phyloP scores from a whole-genome alignment of 371 early-diverging fungal genomes.

The Nematocida ausubeli region DNA sequence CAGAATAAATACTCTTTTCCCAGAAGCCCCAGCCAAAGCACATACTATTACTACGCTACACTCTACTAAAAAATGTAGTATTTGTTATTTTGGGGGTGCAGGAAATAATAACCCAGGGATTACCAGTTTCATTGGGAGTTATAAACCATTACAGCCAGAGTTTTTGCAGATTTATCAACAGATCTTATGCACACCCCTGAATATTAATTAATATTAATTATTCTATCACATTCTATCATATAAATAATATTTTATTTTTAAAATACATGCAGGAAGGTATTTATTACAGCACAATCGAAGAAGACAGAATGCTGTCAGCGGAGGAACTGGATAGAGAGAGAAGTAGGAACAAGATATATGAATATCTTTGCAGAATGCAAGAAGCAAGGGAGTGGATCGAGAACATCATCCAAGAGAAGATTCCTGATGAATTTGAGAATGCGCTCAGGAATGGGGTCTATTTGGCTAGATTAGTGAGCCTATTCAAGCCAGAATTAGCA shows the following conservation, averaged over 20 bases:
- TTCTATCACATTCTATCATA: too few relatives aligned
- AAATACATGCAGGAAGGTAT: conserved; percentile 47
- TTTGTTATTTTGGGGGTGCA: too few relatives aligned
- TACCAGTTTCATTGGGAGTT: too few relatives aligned
- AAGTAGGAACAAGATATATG: conserved; percentile 83
- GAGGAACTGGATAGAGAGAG: conserved; percentile 83
- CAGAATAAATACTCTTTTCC: too few relatives aligned
- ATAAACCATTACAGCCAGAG: too few relatives aligned
- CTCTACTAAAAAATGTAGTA: too few relatives aligned
- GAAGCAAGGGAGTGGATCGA: conserved; percentile 88
- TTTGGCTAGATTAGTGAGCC: conserved; percentile 80
- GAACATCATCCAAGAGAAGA: conserved; percentile 74
- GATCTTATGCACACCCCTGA: too few relatives aligned
- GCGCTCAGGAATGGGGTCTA: conserved; percentile 84
- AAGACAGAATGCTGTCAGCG: conserved; percentile 50
- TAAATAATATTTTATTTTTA: conserved; percentile 24
- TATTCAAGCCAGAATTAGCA: conserved; percentile 77
- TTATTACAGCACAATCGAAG: conserved; percentile 55
- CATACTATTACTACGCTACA: too few relatives aligned
- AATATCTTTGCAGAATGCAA: conserved; percentile 93
- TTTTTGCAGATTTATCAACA: too few relatives aligned
- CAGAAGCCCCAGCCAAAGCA: too few relatives aligned
- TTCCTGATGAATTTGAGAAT: conserved; percentile 71
- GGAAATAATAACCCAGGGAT: too few relatives aligned
- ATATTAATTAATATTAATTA: too few relatives aligned